Conservation (phyloP, 2,329 filamentous ascomycete genomes). For the Fusarium setosum region DNA sequence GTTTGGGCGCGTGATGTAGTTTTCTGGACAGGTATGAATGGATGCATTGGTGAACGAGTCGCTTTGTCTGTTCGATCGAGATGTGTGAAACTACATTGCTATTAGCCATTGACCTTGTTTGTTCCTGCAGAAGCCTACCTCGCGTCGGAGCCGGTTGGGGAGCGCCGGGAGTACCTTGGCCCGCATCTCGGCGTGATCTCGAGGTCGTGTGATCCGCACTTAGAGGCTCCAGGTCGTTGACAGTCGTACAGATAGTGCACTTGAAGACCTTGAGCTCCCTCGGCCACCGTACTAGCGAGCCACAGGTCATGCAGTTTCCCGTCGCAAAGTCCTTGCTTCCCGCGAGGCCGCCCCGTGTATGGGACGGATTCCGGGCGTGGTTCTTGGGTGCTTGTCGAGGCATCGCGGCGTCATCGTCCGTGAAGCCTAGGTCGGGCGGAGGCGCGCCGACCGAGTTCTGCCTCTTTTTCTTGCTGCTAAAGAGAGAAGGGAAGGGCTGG, state of each 20-base stretch:
- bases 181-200: conserved; percentile 38
- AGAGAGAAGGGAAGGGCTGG: conserved; percentile 81
- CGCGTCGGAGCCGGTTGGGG: conserved; percentile 21
- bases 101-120: conserved; percentile 14
- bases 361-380: conserved; percentile 36
- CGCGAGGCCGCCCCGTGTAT: conserved; percentile 46
- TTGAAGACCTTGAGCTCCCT: conserved; percentile 78
- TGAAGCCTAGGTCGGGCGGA: conserved; percentile 47
- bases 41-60: conserved; percentile 49
- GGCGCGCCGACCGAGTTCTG: conserved; percentile 51
- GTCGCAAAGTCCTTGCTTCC: conserved; percentile 70
- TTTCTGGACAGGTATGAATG: conserved; percentile 45
- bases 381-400: conserved; percentile 42
- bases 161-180: conserved; percentile 13
- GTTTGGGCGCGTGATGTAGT: conserved; percentile 30
- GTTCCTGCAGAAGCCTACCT: conserved; percentile 20
- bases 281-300: conserved; percentile 83
- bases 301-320: conserved; percentile 88
- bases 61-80: conserved; percentile 49
- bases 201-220: conserved; percentile 31
- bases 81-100: conserved; percentile 42
- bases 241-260: conserved; percentile 85
- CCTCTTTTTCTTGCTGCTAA: conserved; percentile 70
- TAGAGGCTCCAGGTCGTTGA: conserved; percentile 75
- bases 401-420: conserved; percentile 45